Percentiles rank a stretch among this genome's conserved stretches.
phyloP scores from a whole-genome alignment of 2,329 filamentous ascomycete species.

The Neonectria hederae region DNA sequence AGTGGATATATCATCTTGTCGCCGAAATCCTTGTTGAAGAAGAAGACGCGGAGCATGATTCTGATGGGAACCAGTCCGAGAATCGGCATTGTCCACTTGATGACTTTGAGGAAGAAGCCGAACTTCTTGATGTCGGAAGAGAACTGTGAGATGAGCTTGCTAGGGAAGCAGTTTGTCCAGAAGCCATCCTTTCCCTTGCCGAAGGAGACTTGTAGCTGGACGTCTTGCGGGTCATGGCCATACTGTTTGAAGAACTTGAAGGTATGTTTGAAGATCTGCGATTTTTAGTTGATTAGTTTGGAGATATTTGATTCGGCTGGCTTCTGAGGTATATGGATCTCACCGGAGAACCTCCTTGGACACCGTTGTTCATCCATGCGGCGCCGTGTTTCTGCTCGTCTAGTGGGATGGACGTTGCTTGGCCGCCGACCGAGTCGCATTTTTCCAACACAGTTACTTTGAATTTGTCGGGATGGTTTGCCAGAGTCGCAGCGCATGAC shows the following conservation, averaged over 20 bases:
- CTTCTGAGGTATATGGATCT: not conserved
- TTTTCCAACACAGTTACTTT: slow-evolving; percentile 71
- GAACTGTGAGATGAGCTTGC: slow-evolving; percentile 64
- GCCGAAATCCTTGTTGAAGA: slow-evolving; percentile 75
- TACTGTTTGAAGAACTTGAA: slow-evolving; percentile 71
- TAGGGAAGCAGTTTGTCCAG: slow-evolving; percentile 74
- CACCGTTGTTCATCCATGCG: slow-evolving; percentile 70
- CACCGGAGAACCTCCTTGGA: slow-evolving; percentile 65
- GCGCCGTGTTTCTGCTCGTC: slow-evolving; percentile 66
- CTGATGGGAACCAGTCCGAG: slow-evolving; percentile 71
- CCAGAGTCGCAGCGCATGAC: slow-evolving; percentile 73
- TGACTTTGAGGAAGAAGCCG: slow-evolving; percentile 46
- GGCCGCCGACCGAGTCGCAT: slow-evolving; percentile 67
- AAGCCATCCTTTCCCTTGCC: slow-evolving; percentile 67
- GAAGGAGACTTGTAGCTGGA: slow-evolving; percentile 71
- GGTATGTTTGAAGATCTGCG: slow-evolving; percentile 72
- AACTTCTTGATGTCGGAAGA: slow-evolving; percentile 53
- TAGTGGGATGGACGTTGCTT: slow-evolving; percentile 68
- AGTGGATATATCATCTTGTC: slow-evolving; percentile 77
- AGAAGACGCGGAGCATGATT: slow-evolving; percentile 71
- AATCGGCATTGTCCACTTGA: slow-evolving; percentile 68
- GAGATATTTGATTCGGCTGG: not conserved
- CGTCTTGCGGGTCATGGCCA: slow-evolving; percentile 64
- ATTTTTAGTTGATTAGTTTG: not conserved
- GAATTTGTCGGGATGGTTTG: slow-evolving; percentile 72